Evolutionary conservation across 345 rosid genomes (phyloP).

Genomic region (Anacardium occidentale): DNA sequence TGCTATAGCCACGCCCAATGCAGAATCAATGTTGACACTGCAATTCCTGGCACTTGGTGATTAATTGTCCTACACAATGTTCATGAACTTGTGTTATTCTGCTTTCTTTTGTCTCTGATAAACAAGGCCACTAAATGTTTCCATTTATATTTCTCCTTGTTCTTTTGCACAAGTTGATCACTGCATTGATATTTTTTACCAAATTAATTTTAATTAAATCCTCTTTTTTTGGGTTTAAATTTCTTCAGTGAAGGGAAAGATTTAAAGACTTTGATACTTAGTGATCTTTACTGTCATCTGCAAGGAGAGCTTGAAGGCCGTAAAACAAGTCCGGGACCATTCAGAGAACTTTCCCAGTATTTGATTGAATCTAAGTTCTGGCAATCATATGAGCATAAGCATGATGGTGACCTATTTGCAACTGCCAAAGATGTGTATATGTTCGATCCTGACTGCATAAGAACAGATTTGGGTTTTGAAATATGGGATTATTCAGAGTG

Average conservation of each 20-base stretch:
- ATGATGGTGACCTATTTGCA: slow-evolving; percentile 26
- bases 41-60: background rate
- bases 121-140: background rate
- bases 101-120: background rate
- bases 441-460: slow-evolving; percentile 50
- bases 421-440: slow-evolving; percentile 32
- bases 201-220: background rate
- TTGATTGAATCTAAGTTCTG: slow-evolving; percentile 56
- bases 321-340: slow-evolving; percentile 72
- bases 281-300: slow-evolving; percentile 74
- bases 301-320: slow-evolving; percentile 93
- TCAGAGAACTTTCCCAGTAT: slow-evolving; percentile 75
- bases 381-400: slow-evolving; percentile 47
- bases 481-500: slow-evolving; percentile 81
- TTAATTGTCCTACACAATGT: background rate
- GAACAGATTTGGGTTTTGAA: slow-evolving; percentile 56
- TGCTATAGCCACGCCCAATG: background rate
- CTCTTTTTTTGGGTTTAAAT: background rate
- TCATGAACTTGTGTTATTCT: background rate
- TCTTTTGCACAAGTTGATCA: background rate
- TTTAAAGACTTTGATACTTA: slow-evolving; percentile 58
- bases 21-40: background rate
- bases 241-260: slow-evolving; percentile 66
- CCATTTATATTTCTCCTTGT: background rate
- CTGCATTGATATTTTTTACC: background rate